Evolutionary conservation across 1,139 yeast genomes (phyloP).

Genomic region (Blastobotrys petasosporus): DNA sequence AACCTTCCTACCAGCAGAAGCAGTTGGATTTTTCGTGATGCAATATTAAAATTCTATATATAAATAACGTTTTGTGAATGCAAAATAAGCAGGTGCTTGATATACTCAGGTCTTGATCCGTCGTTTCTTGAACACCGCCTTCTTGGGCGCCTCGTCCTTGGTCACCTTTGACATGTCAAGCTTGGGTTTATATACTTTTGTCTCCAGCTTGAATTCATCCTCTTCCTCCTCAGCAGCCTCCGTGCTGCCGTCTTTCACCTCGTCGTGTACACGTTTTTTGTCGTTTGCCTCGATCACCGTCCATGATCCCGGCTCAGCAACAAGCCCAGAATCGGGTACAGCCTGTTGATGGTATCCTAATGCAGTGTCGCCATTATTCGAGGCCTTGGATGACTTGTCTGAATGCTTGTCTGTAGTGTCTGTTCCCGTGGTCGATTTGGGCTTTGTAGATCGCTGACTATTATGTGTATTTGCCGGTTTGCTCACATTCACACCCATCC

Average conservation of each 20-base stretch:
- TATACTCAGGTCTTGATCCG: constrained; percentile 5
- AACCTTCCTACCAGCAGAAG: no score
- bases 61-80: no score
- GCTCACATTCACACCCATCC: constrained; percentile 4
- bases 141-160: constrained; percentile 6
- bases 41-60: no score
- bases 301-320: constrained; percentile 7
- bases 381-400: not conserved
- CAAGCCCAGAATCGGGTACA: not conserved
- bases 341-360: not conserved
- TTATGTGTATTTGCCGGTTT: not conserved
- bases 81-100: no score
- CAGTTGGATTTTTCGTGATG: no score
- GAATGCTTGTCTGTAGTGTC: not conserved
- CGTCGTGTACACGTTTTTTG: constrained; percentile 5
- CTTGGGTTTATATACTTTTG: constrained; percentile 4
- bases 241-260: not conserved
- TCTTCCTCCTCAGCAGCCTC: constrained; percentile 6
- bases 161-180: no score
- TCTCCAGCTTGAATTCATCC: constrained; percentile 2
- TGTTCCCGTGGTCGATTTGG: not conserved
- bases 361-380: not conserved
- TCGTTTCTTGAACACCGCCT: constrained; percentile 24
- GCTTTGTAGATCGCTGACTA: not conserved
- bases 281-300: constrained; percentile 3